These are phyloP conservation scores for Triadica sebifera DNA, from an alignment of 345 rosid genomes.

Conservation along the genomic window DNA sequence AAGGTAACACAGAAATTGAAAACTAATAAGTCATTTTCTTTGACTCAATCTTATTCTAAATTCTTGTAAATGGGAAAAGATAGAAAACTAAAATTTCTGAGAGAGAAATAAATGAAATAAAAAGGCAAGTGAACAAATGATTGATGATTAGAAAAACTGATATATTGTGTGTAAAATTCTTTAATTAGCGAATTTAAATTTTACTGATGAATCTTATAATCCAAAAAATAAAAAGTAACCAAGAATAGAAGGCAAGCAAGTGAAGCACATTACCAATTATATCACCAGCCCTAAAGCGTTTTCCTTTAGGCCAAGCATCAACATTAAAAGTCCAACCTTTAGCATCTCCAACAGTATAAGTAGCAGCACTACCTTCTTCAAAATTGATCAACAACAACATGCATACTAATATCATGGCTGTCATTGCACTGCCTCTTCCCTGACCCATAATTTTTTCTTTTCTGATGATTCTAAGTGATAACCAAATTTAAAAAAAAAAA, in stretches of 20 bases:
- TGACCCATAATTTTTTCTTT: conserved; percentile 15
- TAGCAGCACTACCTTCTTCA: conserved; percentile 31
- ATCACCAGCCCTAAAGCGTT: conserved; percentile 46
- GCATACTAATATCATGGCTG: conserved; percentile 20
- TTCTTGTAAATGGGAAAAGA: no score
- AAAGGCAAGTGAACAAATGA: no score
- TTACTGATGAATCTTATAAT: not conserved
- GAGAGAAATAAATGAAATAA: no score
- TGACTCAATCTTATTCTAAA: no score
- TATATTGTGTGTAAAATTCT: no score
- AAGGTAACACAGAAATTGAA: no score
- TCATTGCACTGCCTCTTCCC: conserved; percentile 58
- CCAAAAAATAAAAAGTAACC: not conserved
- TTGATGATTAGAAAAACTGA: no score
- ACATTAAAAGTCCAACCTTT: conserved; percentile 40
- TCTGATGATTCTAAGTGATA: not conserved
- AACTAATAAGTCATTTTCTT: no score
- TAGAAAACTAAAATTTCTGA: no score
- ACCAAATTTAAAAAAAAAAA: no score
- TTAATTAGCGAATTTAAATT: no score
- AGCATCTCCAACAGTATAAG: conserved; percentile 43
- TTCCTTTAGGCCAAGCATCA: conserved; percentile 38
- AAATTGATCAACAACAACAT: conserved; percentile 26
- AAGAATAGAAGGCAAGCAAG: no score
- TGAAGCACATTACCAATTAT: conserved; percentile 30